phyloP scores from a whole-genome alignment of 2,329 filamentous ascomycete genomes.

The Epichloe uncinata region DNA sequence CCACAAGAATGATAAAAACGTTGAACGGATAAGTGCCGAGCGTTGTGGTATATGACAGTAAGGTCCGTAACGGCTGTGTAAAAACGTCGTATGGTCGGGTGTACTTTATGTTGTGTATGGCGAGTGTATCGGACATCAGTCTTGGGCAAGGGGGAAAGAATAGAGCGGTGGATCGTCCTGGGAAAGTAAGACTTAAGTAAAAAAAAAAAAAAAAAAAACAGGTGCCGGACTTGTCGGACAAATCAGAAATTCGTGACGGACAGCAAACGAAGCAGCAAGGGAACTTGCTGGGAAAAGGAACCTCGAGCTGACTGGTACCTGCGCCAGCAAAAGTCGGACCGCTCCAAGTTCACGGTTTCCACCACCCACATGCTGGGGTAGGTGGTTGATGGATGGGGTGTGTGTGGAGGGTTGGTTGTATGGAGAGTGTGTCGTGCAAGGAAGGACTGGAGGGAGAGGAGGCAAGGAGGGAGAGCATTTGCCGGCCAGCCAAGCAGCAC shows the following conservation, averaged over 20 bases:
- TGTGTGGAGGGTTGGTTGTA: neutral
- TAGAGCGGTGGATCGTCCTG: neutral
- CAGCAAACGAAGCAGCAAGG: constrained; percentile 4
- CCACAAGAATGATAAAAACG: neutral
- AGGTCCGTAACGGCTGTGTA: neutral
- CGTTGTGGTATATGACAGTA: neutral
- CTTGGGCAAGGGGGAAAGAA: neutral
- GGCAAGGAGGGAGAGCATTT: too few species aligned
- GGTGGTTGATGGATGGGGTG: neutral
- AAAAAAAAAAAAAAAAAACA: neutral
- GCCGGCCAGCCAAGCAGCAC: too few species aligned
- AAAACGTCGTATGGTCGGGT: neutral
- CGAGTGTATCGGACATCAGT: neutral
- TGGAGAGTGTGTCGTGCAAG: neutral
- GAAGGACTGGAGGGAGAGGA: too few species aligned
- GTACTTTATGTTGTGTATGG: neutral
- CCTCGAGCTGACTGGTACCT: constrained; percentile 9
- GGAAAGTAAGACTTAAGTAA: constrained; percentile 4
- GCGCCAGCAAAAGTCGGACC: neutral
- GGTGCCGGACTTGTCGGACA: neutral
- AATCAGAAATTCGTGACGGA: constrained; percentile 5
- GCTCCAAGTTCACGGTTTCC: too few species aligned
- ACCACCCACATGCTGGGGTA: neutral
- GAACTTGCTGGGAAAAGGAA: constrained; percentile 3
- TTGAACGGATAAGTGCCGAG: neutral